A percentile compares a stretch with the other conserved stretches of the same genome.
These are phyloP conservation scores for Termitomyces sp. DNA, from an alignment of 768 basidiomycete genomes.

Conservation along the genomic window DNA sequence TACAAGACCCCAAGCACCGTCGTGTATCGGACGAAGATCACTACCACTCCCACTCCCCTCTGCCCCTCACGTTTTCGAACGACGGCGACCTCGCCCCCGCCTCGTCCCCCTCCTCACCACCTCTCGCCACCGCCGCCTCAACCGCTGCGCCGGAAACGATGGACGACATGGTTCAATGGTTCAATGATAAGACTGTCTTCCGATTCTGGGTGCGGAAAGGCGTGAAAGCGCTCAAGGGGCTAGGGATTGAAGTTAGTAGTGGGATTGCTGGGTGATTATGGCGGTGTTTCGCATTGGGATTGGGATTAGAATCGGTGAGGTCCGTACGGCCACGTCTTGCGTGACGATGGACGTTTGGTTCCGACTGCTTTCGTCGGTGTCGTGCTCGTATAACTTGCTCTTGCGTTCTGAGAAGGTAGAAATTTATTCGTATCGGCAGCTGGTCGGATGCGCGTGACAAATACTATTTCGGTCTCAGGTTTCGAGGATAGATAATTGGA, in stretches of 20 bases:
- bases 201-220: slow-evolving; percentile 51
- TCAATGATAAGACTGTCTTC: slow-evolving; percentile 36
- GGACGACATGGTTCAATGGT: slow-evolving; percentile 40
- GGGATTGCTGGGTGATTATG: slow-evolving; percentile 27
- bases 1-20: background rate
- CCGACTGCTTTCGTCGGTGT: no score
- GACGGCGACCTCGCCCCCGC: background rate
- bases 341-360: no score
- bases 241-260: slow-evolving; percentile 41
- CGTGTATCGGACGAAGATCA: background rate
- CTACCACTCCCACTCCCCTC: background rate
- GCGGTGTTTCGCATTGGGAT: background rate
- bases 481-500: no score
- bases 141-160: background rate
- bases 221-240: slow-evolving; percentile 36
- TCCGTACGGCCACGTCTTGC: no score
- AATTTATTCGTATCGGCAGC: no score
- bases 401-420: no score
- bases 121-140: background rate
- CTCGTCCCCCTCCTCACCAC: background rate
- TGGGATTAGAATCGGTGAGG: no score
- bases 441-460: no score
- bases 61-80: background rate
- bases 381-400: no score
- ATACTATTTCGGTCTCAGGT: no score